These are phyloP conservation scores for Phytophthora podocarpi DNA, from an alignment of 352 stramenopile species.

Conservation along the genomic window DNA sequence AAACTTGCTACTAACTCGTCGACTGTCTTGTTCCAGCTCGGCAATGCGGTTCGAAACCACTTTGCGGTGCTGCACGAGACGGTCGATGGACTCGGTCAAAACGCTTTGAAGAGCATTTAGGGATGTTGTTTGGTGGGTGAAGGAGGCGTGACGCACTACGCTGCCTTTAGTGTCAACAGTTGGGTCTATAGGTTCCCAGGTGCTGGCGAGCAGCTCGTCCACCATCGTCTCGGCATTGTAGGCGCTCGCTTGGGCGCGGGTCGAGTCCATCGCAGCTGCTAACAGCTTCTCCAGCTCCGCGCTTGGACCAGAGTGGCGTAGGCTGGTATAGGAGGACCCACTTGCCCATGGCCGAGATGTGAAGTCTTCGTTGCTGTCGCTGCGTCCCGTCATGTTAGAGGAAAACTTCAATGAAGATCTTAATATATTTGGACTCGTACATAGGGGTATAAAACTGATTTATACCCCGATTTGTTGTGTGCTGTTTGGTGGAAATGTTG, in stretches of 20 bases:
- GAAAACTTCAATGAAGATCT: constrained; percentile 10
- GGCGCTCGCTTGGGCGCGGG: neutral
- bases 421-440: neutral
- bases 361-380: neutral
- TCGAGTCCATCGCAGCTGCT: neutral
- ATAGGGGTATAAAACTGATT: too few relatives aligned
- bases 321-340: too few relatives aligned
- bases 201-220: constrained; percentile 72
- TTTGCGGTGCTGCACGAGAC: constrained; percentile 60
- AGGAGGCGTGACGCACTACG: constrained; percentile 29
- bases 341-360: too few relatives aligned
- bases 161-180: constrained; percentile 10
- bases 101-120: constrained; percentile 75
- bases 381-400: constrained; percentile 11
- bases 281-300: constrained; percentile 71
- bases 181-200: constrained; percentile 42
- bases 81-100: constrained; percentile 61
- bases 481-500: too few relatives aligned
- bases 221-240: constrained; percentile 82
- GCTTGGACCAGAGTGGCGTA: constrained; percentile 33
- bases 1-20: constrained; percentile 56
- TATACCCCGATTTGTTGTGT: too few relatives aligned
- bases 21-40: constrained; percentile 68
- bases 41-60: constrained; percentile 63
- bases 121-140: constrained; percentile 59